Conservation (phyloP, 176 grass and related monocot species). For the Poa annua region DNA sequence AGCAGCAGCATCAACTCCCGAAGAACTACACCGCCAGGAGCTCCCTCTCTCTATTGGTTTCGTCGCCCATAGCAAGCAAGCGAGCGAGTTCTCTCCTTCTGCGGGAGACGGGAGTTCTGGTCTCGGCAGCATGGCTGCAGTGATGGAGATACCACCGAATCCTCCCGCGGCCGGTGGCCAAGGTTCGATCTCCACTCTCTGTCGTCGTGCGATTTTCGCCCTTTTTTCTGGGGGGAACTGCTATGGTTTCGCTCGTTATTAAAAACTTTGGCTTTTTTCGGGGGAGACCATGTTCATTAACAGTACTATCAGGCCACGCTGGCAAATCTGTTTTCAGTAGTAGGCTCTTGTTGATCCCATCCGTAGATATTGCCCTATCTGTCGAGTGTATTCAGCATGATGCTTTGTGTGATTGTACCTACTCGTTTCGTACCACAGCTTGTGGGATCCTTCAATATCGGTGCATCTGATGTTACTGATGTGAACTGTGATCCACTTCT, state of each 20-base stretch:
- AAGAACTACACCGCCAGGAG: not conserved
- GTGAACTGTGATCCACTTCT: not conserved
- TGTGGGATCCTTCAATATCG: not conserved
- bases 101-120: not conserved
- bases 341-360: not conserved
- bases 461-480: not conserved
- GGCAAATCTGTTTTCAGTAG: too few species aligned
- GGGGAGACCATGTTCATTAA: not conserved
- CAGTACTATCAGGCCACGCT: not conserved
- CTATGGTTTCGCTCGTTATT: slow-evolving; percentile 3
- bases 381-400: not conserved
- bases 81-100: not conserved
- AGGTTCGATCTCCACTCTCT: slow-evolving; percentile 44
- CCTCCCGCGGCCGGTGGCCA: not conserved
- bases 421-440: not conserved
- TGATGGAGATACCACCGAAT: slow-evolving; percentile 31
- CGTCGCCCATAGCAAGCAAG: too few species aligned
- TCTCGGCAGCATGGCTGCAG: not conserved
- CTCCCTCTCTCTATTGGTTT: too few species aligned
- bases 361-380: not conserved
- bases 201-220: not conserved
- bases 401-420: not conserved
- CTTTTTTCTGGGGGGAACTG: not conserved
- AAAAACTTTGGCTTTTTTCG: too few species aligned
- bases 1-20: not conserved